phyloP scores from a whole-genome alignment of 2,329 filamentous ascomycete species.

The Aspergillus oerlinghausenensis region DNA sequence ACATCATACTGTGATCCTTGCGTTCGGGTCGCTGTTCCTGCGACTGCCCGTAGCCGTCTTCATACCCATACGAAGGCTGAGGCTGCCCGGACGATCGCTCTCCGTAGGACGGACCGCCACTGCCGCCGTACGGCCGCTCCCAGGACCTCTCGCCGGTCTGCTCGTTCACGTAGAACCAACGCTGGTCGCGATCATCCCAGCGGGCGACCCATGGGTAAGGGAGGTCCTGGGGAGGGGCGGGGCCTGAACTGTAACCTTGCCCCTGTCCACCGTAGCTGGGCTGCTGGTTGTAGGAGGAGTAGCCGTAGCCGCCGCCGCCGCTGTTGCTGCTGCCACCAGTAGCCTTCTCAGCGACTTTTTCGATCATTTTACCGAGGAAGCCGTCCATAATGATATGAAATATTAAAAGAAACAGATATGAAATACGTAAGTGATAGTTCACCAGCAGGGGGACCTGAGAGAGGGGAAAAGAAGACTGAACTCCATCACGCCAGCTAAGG shows the following conservation, averaged over 20 bases:
- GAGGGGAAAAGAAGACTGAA: neutral
- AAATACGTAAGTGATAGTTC: neutral
- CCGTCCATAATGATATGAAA: conserved; percentile 14
- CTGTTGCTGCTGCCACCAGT: conserved; percentile 2
- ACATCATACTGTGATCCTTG: conserved; percentile 30
- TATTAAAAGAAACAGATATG: neutral
- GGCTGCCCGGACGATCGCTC: conserved; percentile 12
- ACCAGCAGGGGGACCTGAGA: neutral
- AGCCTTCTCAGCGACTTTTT: conserved; percentile 19
- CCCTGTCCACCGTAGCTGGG: conserved; percentile 7
- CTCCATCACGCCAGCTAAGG: neutral
- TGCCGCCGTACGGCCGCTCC: conserved; percentile 28
- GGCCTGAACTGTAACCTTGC: conserved; percentile 1
- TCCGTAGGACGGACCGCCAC: neutral
- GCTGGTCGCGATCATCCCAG: conserved; percentile 38
- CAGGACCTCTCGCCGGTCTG: conserved; percentile 43
- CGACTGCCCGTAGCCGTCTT: conserved; percentile 14
- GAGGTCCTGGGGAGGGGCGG: conserved; percentile 5
- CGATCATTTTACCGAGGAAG: conserved; percentile 27
- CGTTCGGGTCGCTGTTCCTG: conserved; percentile 12
- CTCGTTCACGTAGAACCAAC: conserved; percentile 46
- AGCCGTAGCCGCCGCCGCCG: neutral
- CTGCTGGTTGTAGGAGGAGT: neutral
- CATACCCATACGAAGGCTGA: neutral
- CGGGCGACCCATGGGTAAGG: conserved; percentile 44